Conservation (phyloP, 257 asterid species). For the Catharanthus roseus region DNA sequence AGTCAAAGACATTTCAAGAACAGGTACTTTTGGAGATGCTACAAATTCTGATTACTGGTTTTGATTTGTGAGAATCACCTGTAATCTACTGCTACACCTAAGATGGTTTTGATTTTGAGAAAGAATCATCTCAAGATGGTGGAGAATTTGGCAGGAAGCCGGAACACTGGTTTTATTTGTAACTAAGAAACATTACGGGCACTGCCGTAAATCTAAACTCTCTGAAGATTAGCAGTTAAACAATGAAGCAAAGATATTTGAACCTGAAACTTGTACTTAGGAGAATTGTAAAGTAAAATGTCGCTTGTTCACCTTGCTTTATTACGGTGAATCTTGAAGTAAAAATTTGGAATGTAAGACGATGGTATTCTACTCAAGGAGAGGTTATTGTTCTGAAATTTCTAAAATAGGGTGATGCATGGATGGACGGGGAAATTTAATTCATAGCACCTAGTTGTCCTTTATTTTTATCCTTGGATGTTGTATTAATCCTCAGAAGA, state of each 20-base stretch:
- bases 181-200: not conserved
- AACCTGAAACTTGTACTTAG: not conserved
- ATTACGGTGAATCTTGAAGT: not conserved
- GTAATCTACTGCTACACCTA: not conserved
- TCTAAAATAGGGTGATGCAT: not conserved
- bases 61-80: too few species aligned
- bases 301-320: not conserved
- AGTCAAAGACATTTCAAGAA: conserved; percentile 77
- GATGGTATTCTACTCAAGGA: not conserved
- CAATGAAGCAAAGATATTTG: not conserved
- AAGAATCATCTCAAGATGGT: not conserved
- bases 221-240: not conserved
- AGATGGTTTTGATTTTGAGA: not conserved
- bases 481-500: not conserved
- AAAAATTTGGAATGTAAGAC: not conserved
- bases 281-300: not conserved
- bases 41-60: not conserved
- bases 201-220: not conserved
- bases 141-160: not conserved
- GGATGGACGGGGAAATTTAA: not conserved
- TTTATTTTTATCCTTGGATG: conserved; percentile 6
- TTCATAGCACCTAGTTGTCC: not conserved
- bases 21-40: conserved; percentile 46
- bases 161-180: not conserved
- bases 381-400: not conserved